phyloP scores from a whole-genome alignment of 352 stramenopile genomes.

The Elongisporangium anandrum region DNA sequence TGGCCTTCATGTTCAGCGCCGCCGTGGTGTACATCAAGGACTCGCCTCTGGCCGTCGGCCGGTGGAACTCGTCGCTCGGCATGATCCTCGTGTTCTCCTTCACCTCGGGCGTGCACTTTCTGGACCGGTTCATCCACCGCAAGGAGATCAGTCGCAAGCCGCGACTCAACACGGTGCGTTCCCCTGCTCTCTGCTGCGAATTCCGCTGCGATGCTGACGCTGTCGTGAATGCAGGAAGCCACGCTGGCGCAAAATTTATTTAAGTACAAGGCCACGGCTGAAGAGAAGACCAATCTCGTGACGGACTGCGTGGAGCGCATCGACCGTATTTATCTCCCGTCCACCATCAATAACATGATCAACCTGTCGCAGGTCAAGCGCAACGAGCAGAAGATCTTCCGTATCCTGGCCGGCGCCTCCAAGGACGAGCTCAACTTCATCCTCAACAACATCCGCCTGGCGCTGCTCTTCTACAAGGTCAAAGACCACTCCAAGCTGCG shows the following conservation, averaged over 20 bases:
- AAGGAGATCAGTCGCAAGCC: slow-evolving; percentile 65
- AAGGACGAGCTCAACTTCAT: slow-evolving; percentile 97
- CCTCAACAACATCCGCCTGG: slow-evolving; percentile 92
- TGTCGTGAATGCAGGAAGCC: slow-evolving; percentile 17
- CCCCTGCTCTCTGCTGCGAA: neutral
- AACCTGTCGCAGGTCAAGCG: slow-evolving; percentile 75
- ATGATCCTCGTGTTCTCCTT: slow-evolving; percentile 78
- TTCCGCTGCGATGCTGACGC: neutral
- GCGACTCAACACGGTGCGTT: slow-evolving; percentile 40
- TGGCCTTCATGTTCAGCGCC: slow-evolving; percentile 89
- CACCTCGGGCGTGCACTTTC: slow-evolving; percentile 74
- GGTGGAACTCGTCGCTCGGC: slow-evolving; percentile 66
- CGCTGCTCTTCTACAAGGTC: slow-evolving; percentile 98
- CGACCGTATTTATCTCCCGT: slow-evolving; percentile 81
- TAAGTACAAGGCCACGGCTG: slow-evolving; percentile 75
- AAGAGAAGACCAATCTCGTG: slow-evolving; percentile 75
- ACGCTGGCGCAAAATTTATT: slow-evolving; percentile 74
- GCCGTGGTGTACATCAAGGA: slow-evolving; percentile 94
- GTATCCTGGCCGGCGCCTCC: slow-evolving; percentile 92
- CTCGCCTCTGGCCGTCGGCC: slow-evolving; percentile 83
- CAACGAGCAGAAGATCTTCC: slow-evolving; percentile 94
- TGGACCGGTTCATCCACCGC: slow-evolving; percentile 78
- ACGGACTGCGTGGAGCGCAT: slow-evolving; percentile 70
- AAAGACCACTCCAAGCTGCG: slow-evolving; percentile 87
- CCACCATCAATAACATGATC: slow-evolving; percentile 88